Evolutionary conservation across 441 rosid species (phyloP).

Genomic region (Gossypium trilobum): DNA sequence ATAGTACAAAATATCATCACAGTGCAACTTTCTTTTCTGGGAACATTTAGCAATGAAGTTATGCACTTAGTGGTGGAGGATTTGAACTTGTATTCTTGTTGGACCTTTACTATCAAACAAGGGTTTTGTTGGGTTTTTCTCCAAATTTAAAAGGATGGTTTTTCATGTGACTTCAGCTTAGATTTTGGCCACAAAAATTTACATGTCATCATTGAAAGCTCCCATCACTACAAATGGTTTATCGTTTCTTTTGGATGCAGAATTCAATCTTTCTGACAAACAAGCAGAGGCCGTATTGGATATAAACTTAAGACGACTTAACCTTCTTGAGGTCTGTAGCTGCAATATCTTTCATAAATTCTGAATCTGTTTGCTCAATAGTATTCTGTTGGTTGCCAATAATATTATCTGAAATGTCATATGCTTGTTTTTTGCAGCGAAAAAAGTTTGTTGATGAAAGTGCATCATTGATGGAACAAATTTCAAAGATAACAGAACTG

Average conservation of each 20-base stretch:
- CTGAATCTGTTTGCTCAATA: conserved; percentile 10
- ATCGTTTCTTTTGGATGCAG: conserved; percentile 27
- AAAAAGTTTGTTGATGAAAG: conserved; percentile 72
- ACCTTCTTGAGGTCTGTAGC: conserved; percentile 63
- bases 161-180: neutral
- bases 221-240: neutral
- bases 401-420: conserved; percentile 6
- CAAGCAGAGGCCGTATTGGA: conserved; percentile 88
- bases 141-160: neutral
- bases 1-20: neutral
- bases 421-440: conserved; percentile 38
- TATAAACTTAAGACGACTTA: conserved; percentile 71
- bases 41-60: neutral
- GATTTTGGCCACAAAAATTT: neutral
- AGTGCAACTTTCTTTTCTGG: neutral
- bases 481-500: conserved; percentile 61
- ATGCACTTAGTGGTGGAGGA: neutral
- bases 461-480: conserved; percentile 54
- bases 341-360: neutral
- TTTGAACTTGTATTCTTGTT: neutral
- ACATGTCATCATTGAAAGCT: neutral
- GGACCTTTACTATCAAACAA: neutral
- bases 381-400: neutral
- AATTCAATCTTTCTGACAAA: conserved; percentile 64
- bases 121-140: neutral